Percentiles rank a stretch among this genome's conserved stretches.
Evolutionary conservation across 805 yeast species (phyloP).

Genomic region (Hanseniaspora nectarophila): DNA sequence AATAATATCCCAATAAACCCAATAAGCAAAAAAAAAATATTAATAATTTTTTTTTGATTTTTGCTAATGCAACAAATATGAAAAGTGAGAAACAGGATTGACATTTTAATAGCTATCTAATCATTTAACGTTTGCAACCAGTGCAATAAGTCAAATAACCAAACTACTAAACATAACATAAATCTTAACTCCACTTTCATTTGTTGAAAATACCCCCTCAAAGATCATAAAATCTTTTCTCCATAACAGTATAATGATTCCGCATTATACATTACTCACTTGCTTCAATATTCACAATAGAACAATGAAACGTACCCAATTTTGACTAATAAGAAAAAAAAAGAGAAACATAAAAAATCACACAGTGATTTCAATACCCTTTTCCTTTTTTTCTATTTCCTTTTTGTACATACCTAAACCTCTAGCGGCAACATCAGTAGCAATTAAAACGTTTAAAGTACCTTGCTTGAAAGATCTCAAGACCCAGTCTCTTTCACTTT

Average conservation of each 20-base stretch:
- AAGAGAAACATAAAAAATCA: conserved; percentile 1
- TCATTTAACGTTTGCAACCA: too few species aligned
- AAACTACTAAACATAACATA: too few species aligned
- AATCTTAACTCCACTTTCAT: too few species aligned
- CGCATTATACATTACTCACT: background rate
- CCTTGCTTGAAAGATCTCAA: conserved; percentile 84
- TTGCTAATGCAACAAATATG: too few species aligned
- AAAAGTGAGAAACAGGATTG: too few species aligned
- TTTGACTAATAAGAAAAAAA: conserved; percentile 1
- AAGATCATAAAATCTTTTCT: background rate
- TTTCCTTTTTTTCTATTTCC: too few species aligned
- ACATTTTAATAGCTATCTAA: too few species aligned
- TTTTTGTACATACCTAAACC: conserved; percentile 88
- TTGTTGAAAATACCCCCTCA: background rate
- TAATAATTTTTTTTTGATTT: too few species aligned
- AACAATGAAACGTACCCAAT: background rate
- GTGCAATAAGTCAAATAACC: too few species aligned
- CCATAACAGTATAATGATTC: background rate
- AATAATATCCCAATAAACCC: background rate
- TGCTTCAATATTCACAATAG: background rate
- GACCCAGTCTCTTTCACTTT: conserved; percentile 98
- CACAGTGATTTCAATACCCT: background rate
- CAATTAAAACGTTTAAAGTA: conserved; percentile 92
- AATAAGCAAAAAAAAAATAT: background rate
- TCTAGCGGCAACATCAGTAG: conserved; percentile 99